Evolutionary conservation across 257 asterid species (phyloP), one percentile per base, ranked within the genome.

Genomic region (Fraxinus excelsior): DNA sequence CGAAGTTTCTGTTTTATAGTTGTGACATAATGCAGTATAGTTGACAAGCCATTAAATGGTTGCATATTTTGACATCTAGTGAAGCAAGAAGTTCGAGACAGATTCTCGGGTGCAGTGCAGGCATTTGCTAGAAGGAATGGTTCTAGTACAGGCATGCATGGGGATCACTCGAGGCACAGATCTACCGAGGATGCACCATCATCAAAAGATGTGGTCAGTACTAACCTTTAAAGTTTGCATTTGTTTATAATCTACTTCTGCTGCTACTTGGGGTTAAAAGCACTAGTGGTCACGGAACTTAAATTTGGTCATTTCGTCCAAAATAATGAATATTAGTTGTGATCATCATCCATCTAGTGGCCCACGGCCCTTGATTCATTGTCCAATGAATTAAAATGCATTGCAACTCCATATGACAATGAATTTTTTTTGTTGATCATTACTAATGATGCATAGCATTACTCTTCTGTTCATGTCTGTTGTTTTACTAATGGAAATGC

Each of bases 151-250:
- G 94, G 90, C 77, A 67, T 85, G 82, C 96, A 78, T 60, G 92
- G 90, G 76, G 96, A 93, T 71, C 84, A 76, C 70, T 85, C 81
- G n/a, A 88, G 90, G 80, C 92, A 85, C 83, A 85, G 91, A 83
- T 70, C 92, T 74, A 80, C 91, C 7, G 94, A 86, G 5, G 87
- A 84, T 67, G 81, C 82, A 28, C 91, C 92, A 7, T 82, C 91
- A 38, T 88, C 97, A 73, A 89, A 88, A 76, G 96, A 87, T 26
- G 94, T 86, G 94, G 97, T 92, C 73, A 46, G 90, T 25, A 25
- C 73, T 5, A 49, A 25, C 73, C 18, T 25, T 62, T 26, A 11
- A 62, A 62, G 18, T 25, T 62, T 62, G 34, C n/a, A 5, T 62
- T 12, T 62, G 21, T 29, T 29, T 49, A 26, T 49, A 29, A 23